Conservation (phyloP, 2,329 filamentous ascomycete genomes). For the Colletotrichum spaethianum region DNA sequence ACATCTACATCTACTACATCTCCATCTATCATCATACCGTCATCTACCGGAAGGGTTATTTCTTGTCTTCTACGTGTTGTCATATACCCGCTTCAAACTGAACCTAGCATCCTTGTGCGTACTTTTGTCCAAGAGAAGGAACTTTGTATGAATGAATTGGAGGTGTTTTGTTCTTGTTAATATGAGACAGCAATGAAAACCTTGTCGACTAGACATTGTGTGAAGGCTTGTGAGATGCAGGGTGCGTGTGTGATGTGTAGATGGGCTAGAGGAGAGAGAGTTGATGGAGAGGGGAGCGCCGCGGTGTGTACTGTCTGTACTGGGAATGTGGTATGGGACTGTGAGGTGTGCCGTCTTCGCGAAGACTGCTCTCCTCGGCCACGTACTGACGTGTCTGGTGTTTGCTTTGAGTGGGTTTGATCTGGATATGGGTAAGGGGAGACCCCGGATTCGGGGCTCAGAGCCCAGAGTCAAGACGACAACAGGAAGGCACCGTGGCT, state of each 20-base stretch:
- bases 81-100: neutral
- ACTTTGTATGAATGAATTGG: neutral
- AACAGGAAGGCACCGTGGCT: neutral
- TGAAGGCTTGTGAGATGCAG: neutral
- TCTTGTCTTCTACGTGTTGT: neutral
- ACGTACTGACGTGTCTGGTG: neutral
- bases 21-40: neutral
- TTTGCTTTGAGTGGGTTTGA: no score
- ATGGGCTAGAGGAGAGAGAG: neutral
- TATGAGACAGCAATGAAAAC: no score
- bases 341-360: neutral
- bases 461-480: neutral
- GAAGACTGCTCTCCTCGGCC: neutral
- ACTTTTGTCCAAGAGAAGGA: neutral
- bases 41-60: neutral
- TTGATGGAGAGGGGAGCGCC: no score
- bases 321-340: neutral
- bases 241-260: neutral
- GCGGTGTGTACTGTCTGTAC: neutral
- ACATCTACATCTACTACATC: conserved; percentile 5
- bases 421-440: neutral
- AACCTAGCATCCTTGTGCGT: neutral
- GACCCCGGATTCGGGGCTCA: neutral
- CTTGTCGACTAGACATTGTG: no score
- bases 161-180: no score